These are phyloP conservation scores for Nannizzia gypsea DNA, from an alignment of 2,329 filamentous ascomycete species.

Conservation along the genomic window DNA sequence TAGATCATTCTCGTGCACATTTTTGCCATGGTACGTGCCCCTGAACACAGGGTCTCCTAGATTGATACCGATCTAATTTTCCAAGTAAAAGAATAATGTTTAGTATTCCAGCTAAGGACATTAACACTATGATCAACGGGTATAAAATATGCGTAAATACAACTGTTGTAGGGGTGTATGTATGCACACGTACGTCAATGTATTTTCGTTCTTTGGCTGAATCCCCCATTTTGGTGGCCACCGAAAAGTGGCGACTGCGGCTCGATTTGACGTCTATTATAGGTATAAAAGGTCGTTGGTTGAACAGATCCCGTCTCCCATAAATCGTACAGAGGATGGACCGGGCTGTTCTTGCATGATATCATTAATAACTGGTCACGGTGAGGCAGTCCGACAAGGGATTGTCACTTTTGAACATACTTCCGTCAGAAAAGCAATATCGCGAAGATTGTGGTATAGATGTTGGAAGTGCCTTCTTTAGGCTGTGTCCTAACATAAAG, in stretches of 20 bases:
- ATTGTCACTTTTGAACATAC: neutral
- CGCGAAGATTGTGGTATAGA: neutral
- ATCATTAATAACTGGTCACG: neutral
- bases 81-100: neutral
- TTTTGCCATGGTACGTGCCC: conserved; percentile 70
- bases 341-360: neutral
- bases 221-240: conserved; percentile 24
- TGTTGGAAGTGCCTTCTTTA: neutral
- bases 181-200: conserved; percentile 33
- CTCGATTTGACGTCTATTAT: neutral
- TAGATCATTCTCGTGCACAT: conserved; percentile 39
- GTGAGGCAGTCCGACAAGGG: neutral
- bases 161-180: neutral
- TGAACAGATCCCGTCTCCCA: neutral
- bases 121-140: neutral
- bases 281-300: neutral
- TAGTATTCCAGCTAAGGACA: neutral
- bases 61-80: conserved; percentile 71
- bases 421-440: neutral
- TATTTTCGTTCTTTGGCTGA: conserved; percentile 30
- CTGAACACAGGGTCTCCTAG: conserved; percentile 83
- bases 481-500: neutral
- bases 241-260: neutral
- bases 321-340: neutral
- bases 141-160: neutral